Percentiles rank a stretch among this genome's conserved stretches.
Conservation (phyloP, 2,329 filamentous ascomycete genomes). For the Xylaria arbuscula region DNA sequence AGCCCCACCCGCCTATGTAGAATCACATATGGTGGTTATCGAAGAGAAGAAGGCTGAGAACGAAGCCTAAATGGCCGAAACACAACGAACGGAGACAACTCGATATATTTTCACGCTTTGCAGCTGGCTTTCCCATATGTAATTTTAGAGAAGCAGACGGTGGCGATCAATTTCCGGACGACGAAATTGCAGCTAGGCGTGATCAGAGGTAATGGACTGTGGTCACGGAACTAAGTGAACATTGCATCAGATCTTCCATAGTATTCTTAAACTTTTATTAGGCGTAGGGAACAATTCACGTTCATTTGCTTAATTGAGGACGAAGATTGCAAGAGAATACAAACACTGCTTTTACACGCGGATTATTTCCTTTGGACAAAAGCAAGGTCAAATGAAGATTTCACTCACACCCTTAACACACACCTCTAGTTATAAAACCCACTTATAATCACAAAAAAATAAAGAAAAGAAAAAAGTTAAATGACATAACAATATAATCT, state of each 20-base stretch:
- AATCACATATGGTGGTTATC: slow-evolving; percentile 40
- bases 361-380: no score
- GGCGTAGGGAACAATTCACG: slow-evolving; percentile 18
- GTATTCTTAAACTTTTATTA: slow-evolving; percentile 8
- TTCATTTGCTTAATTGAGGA: not conserved
- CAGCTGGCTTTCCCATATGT: slow-evolving; percentile 9
- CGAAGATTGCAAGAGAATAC: no score
- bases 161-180: not conserved
- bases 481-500: no score
- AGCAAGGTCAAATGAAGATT: no score
- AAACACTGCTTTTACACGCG: no score
- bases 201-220: slow-evolving; percentile 11
- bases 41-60: slow-evolving; percentile 48
- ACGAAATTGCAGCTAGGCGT: not conserved
- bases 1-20: slow-evolving; percentile 47
- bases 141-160: slow-evolving; percentile 14
- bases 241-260: slow-evolving; percentile 26
- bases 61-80: slow-evolving; percentile 37
- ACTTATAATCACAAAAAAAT: no score
- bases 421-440: no score
- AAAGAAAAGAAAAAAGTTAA: no score
- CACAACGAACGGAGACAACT: slow-evolving; percentile 1
- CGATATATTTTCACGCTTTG: not conserved
- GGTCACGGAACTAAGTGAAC: slow-evolving; percentile 14
- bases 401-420: no score